A percentile compares a stretch with the other conserved stretches of the same genome.
These are phyloP conservation scores for Alternaria hordeiaustralica DNA, from an alignment of 2,329 filamentous ascomycete genomes.

Conservation along the genomic window DNA sequence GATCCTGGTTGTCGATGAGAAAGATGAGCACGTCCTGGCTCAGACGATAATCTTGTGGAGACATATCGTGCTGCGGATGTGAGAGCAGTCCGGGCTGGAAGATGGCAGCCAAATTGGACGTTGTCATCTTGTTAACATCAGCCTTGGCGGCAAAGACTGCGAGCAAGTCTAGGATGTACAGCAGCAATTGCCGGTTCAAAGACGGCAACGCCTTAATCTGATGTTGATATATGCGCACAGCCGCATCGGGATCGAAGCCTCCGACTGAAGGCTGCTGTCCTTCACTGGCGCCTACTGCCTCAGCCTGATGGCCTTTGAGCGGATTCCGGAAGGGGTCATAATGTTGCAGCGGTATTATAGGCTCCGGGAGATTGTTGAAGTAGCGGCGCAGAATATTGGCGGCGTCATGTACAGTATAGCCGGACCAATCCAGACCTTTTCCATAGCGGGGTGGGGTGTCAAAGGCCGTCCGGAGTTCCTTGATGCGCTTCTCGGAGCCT, in stretches of 20 bases:
- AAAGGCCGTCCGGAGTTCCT: conserved; percentile 89
- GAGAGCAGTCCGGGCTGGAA: conserved; percentile 97
- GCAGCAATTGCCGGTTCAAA: conserved; percentile 87
- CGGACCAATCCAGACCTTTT: conserved; percentile 95
- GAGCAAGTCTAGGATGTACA: conserved; percentile 94
- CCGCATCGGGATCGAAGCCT: conserved; percentile 74
- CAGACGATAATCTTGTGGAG: conserved; percentile 88
- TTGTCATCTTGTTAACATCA: conserved; percentile 96
- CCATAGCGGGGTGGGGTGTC: conserved; percentile 89
- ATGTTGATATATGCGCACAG: conserved; percentile 83
- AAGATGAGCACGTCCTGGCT: conserved; percentile 98
- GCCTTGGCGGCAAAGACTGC: conserved; percentile 97
- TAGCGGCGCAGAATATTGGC: conserved; percentile 95
- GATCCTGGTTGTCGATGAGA: conserved; percentile 96
- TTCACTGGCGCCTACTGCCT: conserved; percentile 72
- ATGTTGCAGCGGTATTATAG: conserved; percentile 91
- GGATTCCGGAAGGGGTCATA: conserved; percentile 92
- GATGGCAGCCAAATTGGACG: conserved; percentile 91
- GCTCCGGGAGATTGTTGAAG: conserved; percentile 93
- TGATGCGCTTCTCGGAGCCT: conserved; percentile 97
- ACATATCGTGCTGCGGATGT: conserved; percentile 94
- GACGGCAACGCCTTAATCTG: conserved; percentile 93
- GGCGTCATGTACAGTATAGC: conserved; percentile 97
- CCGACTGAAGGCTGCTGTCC: conserved; percentile 71
- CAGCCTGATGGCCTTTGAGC: conserved; percentile 71